Evolutionary conservation across 768 basidiomycete genomes (phyloP), one percentile per base, ranked within the genome.

Genomic region (Stropharia rugosoannulata): DNA sequence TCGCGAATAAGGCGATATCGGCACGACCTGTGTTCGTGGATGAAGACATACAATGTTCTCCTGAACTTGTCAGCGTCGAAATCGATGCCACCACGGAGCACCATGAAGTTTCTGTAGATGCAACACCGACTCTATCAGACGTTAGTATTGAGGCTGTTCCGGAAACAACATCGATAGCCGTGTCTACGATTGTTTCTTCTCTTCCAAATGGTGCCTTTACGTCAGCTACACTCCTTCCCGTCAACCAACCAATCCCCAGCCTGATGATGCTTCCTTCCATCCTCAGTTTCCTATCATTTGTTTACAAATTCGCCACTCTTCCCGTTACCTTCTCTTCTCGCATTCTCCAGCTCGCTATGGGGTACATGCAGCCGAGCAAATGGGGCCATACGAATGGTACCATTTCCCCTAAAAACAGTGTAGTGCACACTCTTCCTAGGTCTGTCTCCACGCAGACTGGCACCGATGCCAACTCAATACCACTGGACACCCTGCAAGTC

Each of bases 61-160:
- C 77, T 5, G 53, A 59, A 32, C 59, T 75, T 16, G 68, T 74
- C 32, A 64, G 65, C 53, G 69, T 67, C 22, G 59, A 56, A 38
- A 68, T 77, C 7, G 69, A 78, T 47, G 73, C 75, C 4, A 67
- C 61, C 22, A 66, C 68, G n/a, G 61, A 63, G 25, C 63, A 65
- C n/a, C 53, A 54, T 6, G 74, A 75, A 7, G 60, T 63, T 36
- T 63, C 64, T 45, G 71, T 90, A 40, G 84, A 85, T 47, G 86
- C 84, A 16, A 79, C 78, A 6, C 76, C 80, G 25, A 57, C 64
- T 18, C 73, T 70, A 16, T 68, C 69, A 16, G 73, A 80, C 25
- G 71, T 73, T 18, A 77, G 73, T 25, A 71, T 86, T 52, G 84
- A 85, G 57, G 85, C 85, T 5, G 74, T 73, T 15, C 85, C 85